phyloP scores from a whole-genome alignment of 495 filamentous ascomycete species.

The Penicillium paxilli region DNA sequence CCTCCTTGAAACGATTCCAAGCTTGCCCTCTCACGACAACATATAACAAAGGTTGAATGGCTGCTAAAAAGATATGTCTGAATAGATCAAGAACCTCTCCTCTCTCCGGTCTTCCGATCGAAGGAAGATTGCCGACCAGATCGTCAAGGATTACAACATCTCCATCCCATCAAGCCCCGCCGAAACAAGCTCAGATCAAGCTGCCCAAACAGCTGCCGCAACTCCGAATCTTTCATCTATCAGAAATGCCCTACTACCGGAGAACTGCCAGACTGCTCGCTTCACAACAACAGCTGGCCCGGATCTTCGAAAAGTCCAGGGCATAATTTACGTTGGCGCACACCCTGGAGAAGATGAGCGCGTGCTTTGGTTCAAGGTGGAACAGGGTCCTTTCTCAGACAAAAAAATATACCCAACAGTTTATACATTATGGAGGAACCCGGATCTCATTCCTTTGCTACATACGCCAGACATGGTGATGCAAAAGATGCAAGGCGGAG shows the following conservation, averaged over 20 bases:
- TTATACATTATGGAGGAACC: slow-evolving; percentile 68
- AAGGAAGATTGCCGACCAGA: slow-evolving; percentile 67
- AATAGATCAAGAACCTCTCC: slow-evolving; percentile 67
- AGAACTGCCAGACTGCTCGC: slow-evolving; percentile 61
- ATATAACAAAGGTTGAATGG: background rate
- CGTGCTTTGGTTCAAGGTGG: slow-evolving; percentile 70
- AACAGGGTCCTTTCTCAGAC: slow-evolving; percentile 51
- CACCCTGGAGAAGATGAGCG: slow-evolving; percentile 58
- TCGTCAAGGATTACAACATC: slow-evolving; percentile 64
- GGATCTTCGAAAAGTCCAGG: slow-evolving; percentile 61
- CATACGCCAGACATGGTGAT: slow-evolving; percentile 64
- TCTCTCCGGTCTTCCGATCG: slow-evolving; percentile 72
- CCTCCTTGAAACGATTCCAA: slow-evolving; percentile 11
- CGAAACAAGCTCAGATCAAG: slow-evolving; percentile 35
- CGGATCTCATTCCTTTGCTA: slow-evolving; percentile 60
- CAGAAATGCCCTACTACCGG: slow-evolving; percentile 64
- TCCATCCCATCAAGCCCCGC: slow-evolving; percentile 38
- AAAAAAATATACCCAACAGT: slow-evolving; percentile 64
- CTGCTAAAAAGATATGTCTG: background rate
- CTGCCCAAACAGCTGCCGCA: slow-evolving; percentile 31
- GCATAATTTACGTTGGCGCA: slow-evolving; percentile 65
- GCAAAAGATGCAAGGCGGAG: slow-evolving; percentile 62
- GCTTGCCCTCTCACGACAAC: background rate
- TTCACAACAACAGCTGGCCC: slow-evolving; percentile 72
- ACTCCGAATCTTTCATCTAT: slow-evolving; percentile 51